phyloP scores from a whole-genome alignment of 352 stramenopile genomes.

The Globisporangium paroecandrum region DNA sequence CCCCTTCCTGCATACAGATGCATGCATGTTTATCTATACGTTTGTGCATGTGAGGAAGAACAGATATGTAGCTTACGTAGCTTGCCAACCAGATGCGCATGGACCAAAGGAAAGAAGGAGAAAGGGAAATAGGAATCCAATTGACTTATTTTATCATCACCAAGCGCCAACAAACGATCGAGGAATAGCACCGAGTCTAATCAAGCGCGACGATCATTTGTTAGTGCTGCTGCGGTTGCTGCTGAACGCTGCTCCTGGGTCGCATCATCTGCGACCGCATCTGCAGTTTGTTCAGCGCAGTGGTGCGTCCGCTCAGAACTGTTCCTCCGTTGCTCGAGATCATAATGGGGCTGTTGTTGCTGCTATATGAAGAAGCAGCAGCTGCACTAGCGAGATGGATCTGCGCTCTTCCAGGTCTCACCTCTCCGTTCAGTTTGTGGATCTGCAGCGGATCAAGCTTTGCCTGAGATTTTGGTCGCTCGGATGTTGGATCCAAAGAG shows the following conservation, averaged over 20 bases:
- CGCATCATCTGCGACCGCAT: constrained; percentile 51
- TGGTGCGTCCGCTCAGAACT: constrained; percentile 8
- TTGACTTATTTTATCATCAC: constrained; percentile 16
- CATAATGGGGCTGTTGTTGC: constrained; percentile 10
- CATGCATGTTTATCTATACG: not conserved
- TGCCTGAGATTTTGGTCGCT: constrained; percentile 47
- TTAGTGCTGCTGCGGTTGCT: constrained; percentile 1
- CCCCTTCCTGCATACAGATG: not conserved
- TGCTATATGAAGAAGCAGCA: not conserved
- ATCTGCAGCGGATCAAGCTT: constrained; percentile 61
- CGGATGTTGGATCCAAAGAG: constrained; percentile 7
- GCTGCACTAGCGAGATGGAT: not conserved
- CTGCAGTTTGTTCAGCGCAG: constrained; percentile 45
- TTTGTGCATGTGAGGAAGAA: not conserved
- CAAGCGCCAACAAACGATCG: not conserved
- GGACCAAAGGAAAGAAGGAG: not conserved
- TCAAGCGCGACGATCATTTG: not conserved
- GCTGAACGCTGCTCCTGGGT: constrained; percentile 34
- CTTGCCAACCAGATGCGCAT: not conserved
- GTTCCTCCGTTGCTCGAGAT: constrained; percentile 22
- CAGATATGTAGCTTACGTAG: not conserved
- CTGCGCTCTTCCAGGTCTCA: constrained; percentile 6
- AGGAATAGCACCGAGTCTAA: not conserved
- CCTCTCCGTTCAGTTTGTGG: constrained; percentile 34
- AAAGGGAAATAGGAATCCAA: constrained; percentile 1